Evolutionary conservation across 2,329 filamentous ascomycete genomes (phyloP), one percentile per base, ranked within the genome.

Genomic region (Orbilia oligospora): DNA sequence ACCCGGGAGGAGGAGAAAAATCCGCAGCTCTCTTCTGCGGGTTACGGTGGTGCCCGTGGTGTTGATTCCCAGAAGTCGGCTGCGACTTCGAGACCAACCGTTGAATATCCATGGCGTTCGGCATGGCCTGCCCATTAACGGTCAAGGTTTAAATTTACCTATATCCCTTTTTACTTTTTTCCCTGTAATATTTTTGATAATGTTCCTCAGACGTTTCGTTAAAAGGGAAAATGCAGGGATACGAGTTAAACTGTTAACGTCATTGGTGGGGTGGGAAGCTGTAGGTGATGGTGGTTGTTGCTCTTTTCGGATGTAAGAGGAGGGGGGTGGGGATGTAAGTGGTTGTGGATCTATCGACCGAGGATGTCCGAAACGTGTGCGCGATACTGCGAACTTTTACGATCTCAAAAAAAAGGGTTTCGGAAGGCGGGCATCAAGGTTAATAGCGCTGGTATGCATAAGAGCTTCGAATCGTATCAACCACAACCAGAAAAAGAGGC

Each of bases 281-380:
- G 38, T 41, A 41, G 38, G 38, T 41, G 38, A n/a, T 41, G 38
- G 12, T 41, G 38, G n/a, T 49, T 64, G 46, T 48, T 71, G 18
- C 53, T 58, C 56, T 65, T 58, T 58, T 36, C 30, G 53, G 30
- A 51, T 51, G 48, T 24, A 24, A 14, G 48, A 18, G 46, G 55
- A n/a, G 24, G 16, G 30, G 24, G 48, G 36, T 27, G 58, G 69
- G 41, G 56, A 18, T 44, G 18, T 46, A 46, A 16, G 38, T 58
- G 69, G 48, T 12, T 10, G n/a, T 30, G 36, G 27, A 20, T 75
- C 67, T 71, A 63, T 68, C 61, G 67, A 77, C 73, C 73, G 73
- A 77, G 73, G 73, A 77, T 77, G 67, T 77, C 73, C 73, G 73
- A 68, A 46, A 38, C 30, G 36, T 41, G 66, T 51, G 64, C 64